These are phyloP conservation scores for Ceratocystis eucalypticola DNA, from an alignment of 2,329 filamentous ascomycete genomes.

Conservation along the genomic window DNA sequence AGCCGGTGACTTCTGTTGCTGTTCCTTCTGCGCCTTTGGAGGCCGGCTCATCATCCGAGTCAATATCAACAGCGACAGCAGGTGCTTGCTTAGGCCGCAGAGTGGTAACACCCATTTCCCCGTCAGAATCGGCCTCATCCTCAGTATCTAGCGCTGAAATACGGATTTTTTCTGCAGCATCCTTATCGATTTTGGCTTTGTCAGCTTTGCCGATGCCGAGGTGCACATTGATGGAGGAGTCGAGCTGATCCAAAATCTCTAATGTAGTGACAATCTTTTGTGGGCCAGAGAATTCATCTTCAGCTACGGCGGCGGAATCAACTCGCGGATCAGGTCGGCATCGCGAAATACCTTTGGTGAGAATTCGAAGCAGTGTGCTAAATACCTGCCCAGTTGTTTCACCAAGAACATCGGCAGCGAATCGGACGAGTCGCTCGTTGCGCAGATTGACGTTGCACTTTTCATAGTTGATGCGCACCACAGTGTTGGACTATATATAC, in stretches of 20 bases:
- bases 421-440: constrained; percentile 60
- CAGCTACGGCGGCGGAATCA: constrained; percentile 27
- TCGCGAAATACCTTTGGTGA: constrained; percentile 54
- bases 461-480: constrained; percentile 71
- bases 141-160: constrained; percentile 27
- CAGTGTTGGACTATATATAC: constrained; percentile 47
- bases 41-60: constrained; percentile 24
- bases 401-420: constrained; percentile 58
- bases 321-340: constrained; percentile 49
- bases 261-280: constrained; percentile 36
- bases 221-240: constrained; percentile 39
- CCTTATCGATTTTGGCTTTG: constrained; percentile 34
- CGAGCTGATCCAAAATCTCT: constrained; percentile 43
- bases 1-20: constrained; percentile 21
- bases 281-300: constrained; percentile 25
- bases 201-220: constrained; percentile 44
- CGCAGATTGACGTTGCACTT: constrained; percentile 73
- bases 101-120: background rate
- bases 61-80: constrained; percentile 10
- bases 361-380: constrained; percentile 51
- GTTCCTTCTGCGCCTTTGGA: constrained; percentile 33
- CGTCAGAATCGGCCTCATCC: constrained; percentile 26
- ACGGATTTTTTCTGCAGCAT: constrained; percentile 36
- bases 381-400: constrained; percentile 67
- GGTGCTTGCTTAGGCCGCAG: constrained; percentile 3